Base-by-base conservation (phyloP, 345 rosid species). In the Trapa incisa region DNA sequence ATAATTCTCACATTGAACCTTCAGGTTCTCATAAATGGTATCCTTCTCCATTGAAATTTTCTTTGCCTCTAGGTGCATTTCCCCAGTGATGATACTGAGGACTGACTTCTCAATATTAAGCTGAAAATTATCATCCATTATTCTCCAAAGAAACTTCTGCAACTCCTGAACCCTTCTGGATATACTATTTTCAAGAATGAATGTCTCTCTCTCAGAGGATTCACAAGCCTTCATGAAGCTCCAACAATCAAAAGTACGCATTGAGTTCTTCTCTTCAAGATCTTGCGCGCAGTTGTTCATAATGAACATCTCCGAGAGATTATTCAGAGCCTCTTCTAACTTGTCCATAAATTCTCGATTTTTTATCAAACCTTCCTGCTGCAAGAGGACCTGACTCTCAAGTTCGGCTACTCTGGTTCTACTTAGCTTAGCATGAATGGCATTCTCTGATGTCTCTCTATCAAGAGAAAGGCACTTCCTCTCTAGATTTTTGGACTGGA, bases 331-430 rank as follows among this genome's bases (percentile, higher is more conserved):
- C 73, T 84, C 78, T 73, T 86, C 86, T 54, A 81, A 80, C 67
- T 88, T 94, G 71, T 80, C 86, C 71, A 87, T 88, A 77, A 75
- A 77, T 67, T 78, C 92, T 74, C 84, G 76, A 80, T 76, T 83
- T 74, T 75, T 71, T 80, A 75, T 68, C 53, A 65, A 77, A 76
- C 68, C 79, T 71, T 86, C 92, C 69, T 84, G 87, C 72, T 78
- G 80, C 62, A 92, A 83, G 38, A 67, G 63, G 73, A 89, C 83
- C 76, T 75, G 83, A 67, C 77, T 79, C 76, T 81, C 82, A 91
- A 89, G 77, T 33, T 69, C 76, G 61, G 83, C 82, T 68, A 83
- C 69, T 69, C 39, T 83, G 68, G 74, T 72, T 77, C 77, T 80
- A 39, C 79, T 76, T 48, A 70, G 69, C 68, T 77, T 71, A 67